Conservation (phyloP, 2,329 filamentous ascomycete genomes). For the Monosporascus sp. region DNA sequence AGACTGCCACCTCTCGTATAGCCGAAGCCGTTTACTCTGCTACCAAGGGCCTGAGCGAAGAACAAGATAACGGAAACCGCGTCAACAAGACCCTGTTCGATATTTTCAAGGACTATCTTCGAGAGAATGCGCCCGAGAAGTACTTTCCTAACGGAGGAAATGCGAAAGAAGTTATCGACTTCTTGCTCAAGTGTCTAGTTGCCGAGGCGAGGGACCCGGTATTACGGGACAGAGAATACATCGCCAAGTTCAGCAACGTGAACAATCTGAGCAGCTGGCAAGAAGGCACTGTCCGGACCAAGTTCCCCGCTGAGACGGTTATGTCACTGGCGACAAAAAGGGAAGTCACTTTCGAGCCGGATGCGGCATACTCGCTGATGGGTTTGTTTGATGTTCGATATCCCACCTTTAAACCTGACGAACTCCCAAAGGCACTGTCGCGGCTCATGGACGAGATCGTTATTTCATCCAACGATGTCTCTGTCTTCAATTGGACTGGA, state of each 20-base stretch:
- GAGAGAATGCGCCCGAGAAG: conserved; percentile 1
- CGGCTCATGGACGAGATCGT: conserved; percentile 26
- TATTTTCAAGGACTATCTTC: conserved; percentile 3
- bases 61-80: no score
- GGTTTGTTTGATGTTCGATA: conserved; percentile 27
- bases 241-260: conserved; percentile 22
- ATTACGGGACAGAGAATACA: conserved; percentile 15
- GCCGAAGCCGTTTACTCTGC: conserved; percentile 16
- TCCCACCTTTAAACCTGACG: conserved; percentile 26
- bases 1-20: conserved; percentile 17
- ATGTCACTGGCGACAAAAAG: conserved; percentile 21
- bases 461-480: conserved; percentile 26
- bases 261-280: conserved; percentile 15
- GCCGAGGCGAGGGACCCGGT: conserved; percentile 14
- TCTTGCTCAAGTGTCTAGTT: conserved; percentile 18
- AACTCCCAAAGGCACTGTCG: conserved; percentile 24
- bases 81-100: conserved; percentile 3
- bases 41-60: no score
- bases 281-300: conserved; percentile 14
- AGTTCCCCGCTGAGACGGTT: conserved; percentile 20
- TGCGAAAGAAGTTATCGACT: conserved; percentile 15
- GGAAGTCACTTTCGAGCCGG: conserved; percentile 21
- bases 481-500: conserved; percentile 30
- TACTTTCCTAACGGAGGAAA: conserved; percentile 7
- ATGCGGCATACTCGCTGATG: conserved; percentile 28